Evolutionary conservation across 1,284 basidiomycete genomes (phyloP).

Genomic region (Tremellales sp.): DNA sequence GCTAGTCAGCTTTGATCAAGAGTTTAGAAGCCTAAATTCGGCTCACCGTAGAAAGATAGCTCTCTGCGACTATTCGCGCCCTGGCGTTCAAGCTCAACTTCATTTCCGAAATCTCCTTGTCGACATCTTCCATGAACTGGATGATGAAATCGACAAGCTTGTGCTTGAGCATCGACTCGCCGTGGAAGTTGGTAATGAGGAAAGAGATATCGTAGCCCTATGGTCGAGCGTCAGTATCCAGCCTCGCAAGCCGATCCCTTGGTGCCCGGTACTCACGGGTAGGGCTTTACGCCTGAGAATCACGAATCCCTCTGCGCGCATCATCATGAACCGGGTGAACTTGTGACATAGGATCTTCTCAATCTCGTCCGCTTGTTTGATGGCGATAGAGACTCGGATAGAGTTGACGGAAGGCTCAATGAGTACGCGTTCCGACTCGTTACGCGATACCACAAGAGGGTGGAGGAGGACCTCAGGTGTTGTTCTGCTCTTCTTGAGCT

Average conservation of each 20-base stretch:
- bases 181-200: slow-evolving; percentile 94
- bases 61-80: slow-evolving; percentile 92
- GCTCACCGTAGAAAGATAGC: slow-evolving; percentile 48
- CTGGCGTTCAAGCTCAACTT: slow-evolving; percentile 80
- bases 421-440: slow-evolving; percentile 92
- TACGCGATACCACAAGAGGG: slow-evolving; percentile 88
- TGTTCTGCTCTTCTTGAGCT: slow-evolving; percentile 53
- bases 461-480: slow-evolving; percentile 93
- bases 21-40: neutral
- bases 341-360: slow-evolving; percentile 96
- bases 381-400: slow-evolving; percentile 90
- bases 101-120: slow-evolving; percentile 59
- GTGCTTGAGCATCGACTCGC: slow-evolving; percentile 97
- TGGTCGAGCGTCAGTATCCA: neutral
- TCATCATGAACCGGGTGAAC: slow-evolving; percentile 99
- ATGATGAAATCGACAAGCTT: slow-evolving; percentile 99
- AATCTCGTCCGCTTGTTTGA: slow-evolving; percentile 99
- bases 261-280: slow-evolving; percentile 55
- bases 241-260: neutral
- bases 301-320: slow-evolving; percentile 94
- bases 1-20: too few relatives aligned
- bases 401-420: slow-evolving; percentile 98
- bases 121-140: slow-evolving; percentile 98
- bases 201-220: slow-evolving; percentile 98
- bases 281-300: slow-evolving; percentile 93